Percentiles rank a stretch among this genome's conserved stretches.
These are phyloP conservation scores for Saksenaea oblongispora DNA, from an alignment of 371 early-diverging fungal genomes.

Conservation along the genomic window DNA sequence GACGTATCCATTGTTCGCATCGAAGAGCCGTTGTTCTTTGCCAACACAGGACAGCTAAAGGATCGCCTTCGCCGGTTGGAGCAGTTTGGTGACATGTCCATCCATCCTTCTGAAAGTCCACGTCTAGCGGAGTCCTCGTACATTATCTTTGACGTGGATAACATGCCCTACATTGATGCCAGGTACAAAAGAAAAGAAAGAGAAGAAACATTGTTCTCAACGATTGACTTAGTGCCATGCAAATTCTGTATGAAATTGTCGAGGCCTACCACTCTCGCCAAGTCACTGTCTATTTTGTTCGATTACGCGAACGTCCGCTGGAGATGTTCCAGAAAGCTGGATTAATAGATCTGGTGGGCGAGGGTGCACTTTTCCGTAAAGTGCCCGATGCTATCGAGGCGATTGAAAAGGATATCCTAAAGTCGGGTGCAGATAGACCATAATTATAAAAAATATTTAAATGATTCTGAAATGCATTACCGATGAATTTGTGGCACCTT, in stretches of 20 bases:
- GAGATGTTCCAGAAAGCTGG: conserved; percentile 65
- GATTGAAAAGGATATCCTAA: conserved; percentile 28
- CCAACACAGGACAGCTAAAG: conserved; percentile 72
- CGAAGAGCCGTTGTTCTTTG: conserved; percentile 89
- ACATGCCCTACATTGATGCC: conserved; percentile 83
- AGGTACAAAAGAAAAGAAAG: conserved; percentile 39
- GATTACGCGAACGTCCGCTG: conserved; percentile 66
- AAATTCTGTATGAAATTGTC: conserved; percentile 80
- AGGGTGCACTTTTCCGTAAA: conserved; percentile 46
- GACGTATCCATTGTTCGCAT: conserved; percentile 81
- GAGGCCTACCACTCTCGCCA: conserved; percentile 71
- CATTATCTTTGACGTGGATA: conserved; percentile 84
- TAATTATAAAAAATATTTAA: not conserved
- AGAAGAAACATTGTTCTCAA: not conserved
- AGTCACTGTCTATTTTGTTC: conserved; percentile 77
- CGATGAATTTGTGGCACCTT: not conserved
- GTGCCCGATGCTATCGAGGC: conserved; percentile 33
- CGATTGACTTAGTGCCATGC: conserved; percentile 61
- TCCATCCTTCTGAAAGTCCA: conserved; percentile 83
- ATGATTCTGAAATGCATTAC: too few species aligned
- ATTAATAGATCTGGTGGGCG: conserved; percentile 61
- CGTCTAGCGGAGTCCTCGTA: conserved; percentile 41
- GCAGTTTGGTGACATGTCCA: conserved; percentile 80
- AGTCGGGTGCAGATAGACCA: not conserved
- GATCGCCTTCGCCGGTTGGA: conserved; percentile 55